Evolutionary conservation across 1,139 yeast species (phyloP).

Genomic region (Saccharomycopsis crataegensis): DNA sequence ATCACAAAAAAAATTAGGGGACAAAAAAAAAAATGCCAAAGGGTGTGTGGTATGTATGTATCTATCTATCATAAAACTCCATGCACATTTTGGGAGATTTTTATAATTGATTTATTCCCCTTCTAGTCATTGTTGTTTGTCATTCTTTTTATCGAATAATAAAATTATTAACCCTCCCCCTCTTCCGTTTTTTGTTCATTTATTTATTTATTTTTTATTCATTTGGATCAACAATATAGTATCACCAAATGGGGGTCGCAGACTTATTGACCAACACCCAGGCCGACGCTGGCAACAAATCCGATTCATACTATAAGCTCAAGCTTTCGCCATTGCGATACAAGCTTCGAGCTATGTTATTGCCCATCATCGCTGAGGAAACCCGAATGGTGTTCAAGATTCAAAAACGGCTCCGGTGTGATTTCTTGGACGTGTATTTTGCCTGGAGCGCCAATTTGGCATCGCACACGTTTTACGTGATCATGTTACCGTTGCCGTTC

Average conservation of each 20-base stretch:
- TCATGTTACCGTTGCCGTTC: constrained; percentile 76
- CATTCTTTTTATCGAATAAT: no score
- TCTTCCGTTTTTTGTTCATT: no score
- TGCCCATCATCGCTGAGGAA: constrained; percentile 61
- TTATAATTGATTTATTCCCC: no score
- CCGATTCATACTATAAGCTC: constrained; percentile 55
- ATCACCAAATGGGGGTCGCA: not conserved
- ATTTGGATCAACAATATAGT: not conserved
- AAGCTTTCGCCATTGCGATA: constrained; percentile 56
- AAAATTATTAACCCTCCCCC: no score
- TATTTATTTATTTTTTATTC: no score
- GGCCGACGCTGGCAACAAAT: constrained; percentile 66
- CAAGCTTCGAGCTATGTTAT: constrained; percentile 44
- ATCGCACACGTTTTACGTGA: constrained; percentile 86
- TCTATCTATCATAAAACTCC: no score
- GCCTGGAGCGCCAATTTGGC: constrained; percentile 89
- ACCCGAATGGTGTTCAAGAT: constrained; percentile 51
- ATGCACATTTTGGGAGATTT: no score
- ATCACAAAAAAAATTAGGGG: no score
- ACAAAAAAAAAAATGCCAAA: no score
- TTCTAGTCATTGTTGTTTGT: no score
- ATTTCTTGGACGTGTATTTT: constrained; percentile 64
- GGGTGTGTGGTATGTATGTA: no score
- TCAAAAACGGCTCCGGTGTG: constrained; percentile 46
- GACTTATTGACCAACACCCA: not conserved